phyloP scores from a whole-genome alignment of 495 filamentous ascomycete genomes.

The Penicillium daleae region DNA sequence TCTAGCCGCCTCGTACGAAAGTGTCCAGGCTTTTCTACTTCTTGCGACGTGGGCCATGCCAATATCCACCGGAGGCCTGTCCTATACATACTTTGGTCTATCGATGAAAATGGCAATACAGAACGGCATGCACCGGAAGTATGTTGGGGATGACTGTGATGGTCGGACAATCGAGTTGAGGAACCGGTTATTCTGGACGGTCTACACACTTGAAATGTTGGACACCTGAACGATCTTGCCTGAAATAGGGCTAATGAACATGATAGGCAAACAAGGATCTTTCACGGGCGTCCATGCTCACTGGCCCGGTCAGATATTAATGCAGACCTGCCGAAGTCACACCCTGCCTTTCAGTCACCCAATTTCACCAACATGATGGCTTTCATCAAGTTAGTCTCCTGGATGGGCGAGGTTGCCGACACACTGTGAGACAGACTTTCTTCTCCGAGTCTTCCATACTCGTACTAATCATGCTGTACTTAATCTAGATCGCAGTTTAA shows the following conservation, averaged over 20 bases:
- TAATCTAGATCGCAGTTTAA: conserved; percentile 32
- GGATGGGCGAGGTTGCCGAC: conserved; percentile 44
- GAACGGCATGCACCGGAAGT: conserved; percentile 56
- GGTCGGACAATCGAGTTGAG: conserved; percentile 43
- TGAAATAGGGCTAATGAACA: neutral
- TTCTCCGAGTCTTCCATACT: neutral
- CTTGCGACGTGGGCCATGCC: conserved; percentile 51
- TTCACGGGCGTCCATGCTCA: conserved; percentile 49
- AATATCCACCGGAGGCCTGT: conserved; percentile 48
- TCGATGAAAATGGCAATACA: conserved; percentile 55
- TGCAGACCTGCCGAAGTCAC: conserved; percentile 44
- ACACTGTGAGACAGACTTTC: conserved; percentile 38
- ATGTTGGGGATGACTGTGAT: conserved; percentile 41
- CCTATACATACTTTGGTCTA: conserved; percentile 52
- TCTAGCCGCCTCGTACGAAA: conserved; percentile 48
- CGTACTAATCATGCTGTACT: neutral
- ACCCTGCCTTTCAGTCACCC: conserved; percentile 35
- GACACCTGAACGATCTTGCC: neutral
- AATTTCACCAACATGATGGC: conserved; percentile 48
- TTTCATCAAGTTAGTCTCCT: conserved; percentile 44
- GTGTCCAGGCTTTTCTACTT: conserved; percentile 52
- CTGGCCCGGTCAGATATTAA: conserved; percentile 46
- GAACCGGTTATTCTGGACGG: conserved; percentile 53
- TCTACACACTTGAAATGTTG: conserved; percentile 51
- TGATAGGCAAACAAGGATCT: conserved; percentile 38